Evolutionary conservation across 805 yeast species (phyloP).

Genomic region (Sungouiella blattae): DNA sequence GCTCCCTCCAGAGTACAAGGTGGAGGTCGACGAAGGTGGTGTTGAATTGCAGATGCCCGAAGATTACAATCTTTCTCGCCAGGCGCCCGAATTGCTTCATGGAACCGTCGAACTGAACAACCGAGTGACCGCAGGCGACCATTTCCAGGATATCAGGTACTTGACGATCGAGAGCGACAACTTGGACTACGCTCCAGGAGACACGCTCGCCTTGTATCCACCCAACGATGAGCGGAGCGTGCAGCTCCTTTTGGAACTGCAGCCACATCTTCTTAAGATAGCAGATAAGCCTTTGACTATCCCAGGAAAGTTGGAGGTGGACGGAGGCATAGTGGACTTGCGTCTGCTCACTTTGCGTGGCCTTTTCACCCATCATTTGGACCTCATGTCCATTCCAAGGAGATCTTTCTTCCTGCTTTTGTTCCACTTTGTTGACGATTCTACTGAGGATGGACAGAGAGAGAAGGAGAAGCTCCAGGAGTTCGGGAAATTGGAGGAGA

Average conservation of each 20-base stretch:
- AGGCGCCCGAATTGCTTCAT: conserved; percentile 12
- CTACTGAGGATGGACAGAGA: conserved; percentile 57
- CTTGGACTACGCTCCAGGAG: conserved; percentile 66
- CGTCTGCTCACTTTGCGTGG: conserved; percentile 60
- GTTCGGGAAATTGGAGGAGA: conserved; percentile 65
- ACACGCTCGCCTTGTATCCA: conserved; percentile 75
- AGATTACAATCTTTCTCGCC: conserved; percentile 9
- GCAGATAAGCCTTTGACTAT: conserved; percentile 59
- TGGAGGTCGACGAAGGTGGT: conserved; percentile 8
- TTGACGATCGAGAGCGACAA: conserved; percentile 40
- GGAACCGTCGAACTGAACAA: conserved; percentile 52
- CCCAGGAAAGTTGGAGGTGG: conserved; percentile 37
- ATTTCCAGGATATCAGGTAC: conserved; percentile 87
- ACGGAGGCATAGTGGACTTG: conserved; percentile 59
- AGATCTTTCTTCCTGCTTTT: conserved; percentile 72
- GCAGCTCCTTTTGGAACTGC: conserved; percentile 58
- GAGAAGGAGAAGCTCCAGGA: conserved; percentile 76
- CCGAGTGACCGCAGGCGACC: conserved; percentile 65
- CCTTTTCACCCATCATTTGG: conserved; percentile 74
- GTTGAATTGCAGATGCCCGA: not conserved
- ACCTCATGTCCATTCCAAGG: conserved; percentile 77
- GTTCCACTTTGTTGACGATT: conserved; percentile 58
- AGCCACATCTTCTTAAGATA: conserved; percentile 62
- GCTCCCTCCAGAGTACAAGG: conserved; percentile 25
- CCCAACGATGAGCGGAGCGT: conserved; percentile 64